These are phyloP conservation scores for Talaromyces sp. DNA, from an alignment of 2,329 filamentous ascomycete genomes.

Conservation along the genomic window DNA sequence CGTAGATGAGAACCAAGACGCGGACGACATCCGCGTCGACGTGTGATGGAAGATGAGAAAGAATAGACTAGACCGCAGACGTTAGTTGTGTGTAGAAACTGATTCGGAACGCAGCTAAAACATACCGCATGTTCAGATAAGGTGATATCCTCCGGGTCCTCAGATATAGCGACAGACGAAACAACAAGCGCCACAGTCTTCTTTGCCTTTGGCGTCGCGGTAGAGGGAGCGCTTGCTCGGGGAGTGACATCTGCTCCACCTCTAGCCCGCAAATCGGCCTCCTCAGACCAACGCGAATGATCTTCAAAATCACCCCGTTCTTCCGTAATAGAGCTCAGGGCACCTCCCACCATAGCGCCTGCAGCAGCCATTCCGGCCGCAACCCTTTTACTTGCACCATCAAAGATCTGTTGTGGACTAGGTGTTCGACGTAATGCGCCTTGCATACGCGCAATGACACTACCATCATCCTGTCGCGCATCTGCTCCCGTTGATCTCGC, in stretches of 20 bases:
- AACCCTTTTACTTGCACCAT: conserved; percentile 74
- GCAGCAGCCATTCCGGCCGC: conserved; percentile 77
- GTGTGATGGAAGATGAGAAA: conserved; percentile 79
- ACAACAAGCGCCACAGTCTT: conserved; percentile 86
- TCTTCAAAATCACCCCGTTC: conserved; percentile 77
- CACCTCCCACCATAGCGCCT: conserved; percentile 74
- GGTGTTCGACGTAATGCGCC: conserved; percentile 75
- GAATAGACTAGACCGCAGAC: conserved; percentile 60
- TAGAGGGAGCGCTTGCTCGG: conserved; percentile 25
- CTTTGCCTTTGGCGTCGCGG: conserved; percentile 47
- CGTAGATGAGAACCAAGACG: conserved; percentile 85
- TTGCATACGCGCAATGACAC: conserved; percentile 72
- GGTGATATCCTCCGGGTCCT: conserved; percentile 53
- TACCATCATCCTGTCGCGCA: conserved; percentile 42
- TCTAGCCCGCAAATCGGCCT: conserved; percentile 63
- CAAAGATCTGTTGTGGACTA: conserved; percentile 82
- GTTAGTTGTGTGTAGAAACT: neutral
- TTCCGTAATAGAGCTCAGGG: conserved; percentile 75
- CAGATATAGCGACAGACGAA: conserved; percentile 65
- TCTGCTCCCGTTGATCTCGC: conserved; percentile 34
- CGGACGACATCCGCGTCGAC: conserved; percentile 68
- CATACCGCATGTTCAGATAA: conserved; percentile 77
- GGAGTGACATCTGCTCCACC: conserved; percentile 26
- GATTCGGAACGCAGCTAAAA: conserved; percentile 17
- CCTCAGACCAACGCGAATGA: conserved; percentile 87